Conservation (phyloP, 2,329 filamentous ascomycete species). For the Verticillium tricorpus region DNA sequence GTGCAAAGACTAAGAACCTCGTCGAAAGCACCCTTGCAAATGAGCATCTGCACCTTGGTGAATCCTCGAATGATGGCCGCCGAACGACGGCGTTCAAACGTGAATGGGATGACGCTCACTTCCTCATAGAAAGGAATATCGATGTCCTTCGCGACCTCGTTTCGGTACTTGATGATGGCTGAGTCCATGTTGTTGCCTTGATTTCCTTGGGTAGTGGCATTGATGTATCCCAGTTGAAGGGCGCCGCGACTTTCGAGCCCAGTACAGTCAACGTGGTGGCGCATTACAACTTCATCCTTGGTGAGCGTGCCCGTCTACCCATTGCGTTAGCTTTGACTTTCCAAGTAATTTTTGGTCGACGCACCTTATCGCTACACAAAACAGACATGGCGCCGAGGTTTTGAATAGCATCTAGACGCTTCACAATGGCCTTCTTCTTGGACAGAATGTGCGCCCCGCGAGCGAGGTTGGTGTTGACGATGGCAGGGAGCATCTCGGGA, state of each 20-base stretch:
- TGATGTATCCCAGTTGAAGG: conserved; percentile 20
- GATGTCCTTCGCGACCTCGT: conserved; percentile 7
- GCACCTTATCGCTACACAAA: conserved; percentile 21
- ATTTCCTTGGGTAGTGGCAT: conserved; percentile 18
- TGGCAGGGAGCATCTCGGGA: conserved; percentile 24
- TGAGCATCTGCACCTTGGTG: conserved; percentile 18
- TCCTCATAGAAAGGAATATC: conserved; percentile 17
- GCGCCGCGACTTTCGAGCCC: conserved; percentile 14
- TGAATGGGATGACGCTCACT: conserved; percentile 18
- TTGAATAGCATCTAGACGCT: conserved; percentile 25
- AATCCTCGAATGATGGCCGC: conserved; percentile 16
- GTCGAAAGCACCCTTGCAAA: conserved; percentile 24
- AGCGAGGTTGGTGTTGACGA: conserved; percentile 23
- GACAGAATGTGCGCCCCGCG: conserved; percentile 20
- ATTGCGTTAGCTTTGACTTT: neutral
- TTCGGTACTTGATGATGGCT: conserved; percentile 13
- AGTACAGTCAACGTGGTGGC: conserved; percentile 15
- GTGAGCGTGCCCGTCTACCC: conserved; percentile 21
- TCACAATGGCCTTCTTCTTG: conserved; percentile 29
- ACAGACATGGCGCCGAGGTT: conserved; percentile 24
- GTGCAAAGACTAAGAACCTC: conserved; percentile 19
- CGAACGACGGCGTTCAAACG: conserved; percentile 20
- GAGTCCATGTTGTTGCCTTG: conserved; percentile 23
- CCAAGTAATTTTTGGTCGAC: neutral
- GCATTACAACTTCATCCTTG: conserved; percentile 21